Conservation (phyloP, 805 yeast genomes). For the Metschnikowia baotianmanensis region DNA sequence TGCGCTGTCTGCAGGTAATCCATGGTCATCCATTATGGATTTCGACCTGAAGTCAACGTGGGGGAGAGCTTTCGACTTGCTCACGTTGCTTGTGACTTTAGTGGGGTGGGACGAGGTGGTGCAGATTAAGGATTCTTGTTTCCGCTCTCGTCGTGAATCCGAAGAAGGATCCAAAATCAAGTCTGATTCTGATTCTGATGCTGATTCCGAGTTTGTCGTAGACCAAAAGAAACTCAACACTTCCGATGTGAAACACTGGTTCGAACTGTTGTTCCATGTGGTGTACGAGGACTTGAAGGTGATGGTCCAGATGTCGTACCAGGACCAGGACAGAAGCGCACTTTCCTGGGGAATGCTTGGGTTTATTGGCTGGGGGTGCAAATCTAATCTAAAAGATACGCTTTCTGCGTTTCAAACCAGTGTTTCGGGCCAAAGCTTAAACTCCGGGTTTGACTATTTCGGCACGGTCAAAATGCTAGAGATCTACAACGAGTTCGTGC, state of each 20-base stretch:
- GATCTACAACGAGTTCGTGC: slow-evolving; percentile 41
- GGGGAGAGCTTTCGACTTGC: slow-evolving; percentile 56
- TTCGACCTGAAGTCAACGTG: slow-evolving; percentile 36
- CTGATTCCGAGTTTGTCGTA: slow-evolving; percentile 17
- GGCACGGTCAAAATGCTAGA: slow-evolving; percentile 51
- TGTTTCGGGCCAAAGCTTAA: slow-evolving; percentile 47
- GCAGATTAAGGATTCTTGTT: slow-evolving; percentile 62
- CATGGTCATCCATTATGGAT: slow-evolving; percentile 30
- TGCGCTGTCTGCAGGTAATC: slow-evolving; percentile 30
- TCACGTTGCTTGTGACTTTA: slow-evolving; percentile 63
- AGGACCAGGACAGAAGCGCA: slow-evolving; percentile 49
- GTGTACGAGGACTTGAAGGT: slow-evolving; percentile 58
- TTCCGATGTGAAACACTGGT: slow-evolving; percentile 67
- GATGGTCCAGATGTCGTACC: slow-evolving; percentile 26
- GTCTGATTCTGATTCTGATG: too few species aligned
- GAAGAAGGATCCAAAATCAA: too few species aligned
- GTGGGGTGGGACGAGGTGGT: slow-evolving; percentile 85
- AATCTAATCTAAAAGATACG: slow-evolving; percentile 37
- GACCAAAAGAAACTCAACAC: slow-evolving; percentile 21
- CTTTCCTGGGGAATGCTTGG: slow-evolving; percentile 77
- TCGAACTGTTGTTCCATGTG: slow-evolving; percentile 69
- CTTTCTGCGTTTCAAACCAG: slow-evolving; percentile 42
- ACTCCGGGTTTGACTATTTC: slow-evolving; percentile 61
- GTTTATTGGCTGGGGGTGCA: slow-evolving; percentile 36
- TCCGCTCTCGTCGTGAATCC: slow-evolving; percentile 35